Base-by-base conservation (phyloP, 257 asterid species). In the Nicotiana noctiflora region DNA sequence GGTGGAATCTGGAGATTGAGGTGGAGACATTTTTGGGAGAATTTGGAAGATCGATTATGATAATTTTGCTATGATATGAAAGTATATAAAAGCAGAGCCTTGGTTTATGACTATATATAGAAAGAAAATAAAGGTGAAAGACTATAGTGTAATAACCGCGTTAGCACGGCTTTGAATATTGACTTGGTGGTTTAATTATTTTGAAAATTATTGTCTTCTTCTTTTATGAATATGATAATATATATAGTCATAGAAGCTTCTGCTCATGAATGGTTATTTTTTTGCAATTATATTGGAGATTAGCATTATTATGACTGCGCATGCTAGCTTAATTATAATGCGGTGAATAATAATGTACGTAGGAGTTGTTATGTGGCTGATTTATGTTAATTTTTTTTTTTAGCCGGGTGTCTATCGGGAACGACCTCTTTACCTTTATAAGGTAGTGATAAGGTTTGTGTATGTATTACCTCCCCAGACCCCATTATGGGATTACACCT, bases 1-100 rank as follows among this genome's bases (percentile, higher is more conserved):
- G 55, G 55, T 11, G 55, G 78, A 46, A 72, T 72, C 23, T 21
- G 78, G 78, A 14, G 78, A 72, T 72, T 72, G 40, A 6, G 78
- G 78, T 72, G 78, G 78, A 72, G 15, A 72, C 78, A 72, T 72
- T 19, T 72, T 70, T 70, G 46, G 19, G 14, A 52, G 2, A 4
- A 21, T 40, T 11, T 70, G 13, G 6, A 60, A 34, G n/a, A 49
- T 61, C 59, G 14, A 40, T 67, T 9, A 17, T 60, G 17, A 61
- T 61, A 3, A 3, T 21, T 72, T n/a, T 46, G 18, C 23, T 49
- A 6, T 72, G 17, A 46, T 8, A 72, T 46, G 60, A 23, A 6
- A 46, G 40, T 44, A 21, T 61, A 63, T 63, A 63, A 27, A 14
- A 63, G 12, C 4, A 49, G 44, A 63, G 21, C 15, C 21, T 63